These are phyloP conservation scores for Floccularia luteovirens DNA, from an alignment of 768 basidiomycete species.

Conservation along the genomic window DNA sequence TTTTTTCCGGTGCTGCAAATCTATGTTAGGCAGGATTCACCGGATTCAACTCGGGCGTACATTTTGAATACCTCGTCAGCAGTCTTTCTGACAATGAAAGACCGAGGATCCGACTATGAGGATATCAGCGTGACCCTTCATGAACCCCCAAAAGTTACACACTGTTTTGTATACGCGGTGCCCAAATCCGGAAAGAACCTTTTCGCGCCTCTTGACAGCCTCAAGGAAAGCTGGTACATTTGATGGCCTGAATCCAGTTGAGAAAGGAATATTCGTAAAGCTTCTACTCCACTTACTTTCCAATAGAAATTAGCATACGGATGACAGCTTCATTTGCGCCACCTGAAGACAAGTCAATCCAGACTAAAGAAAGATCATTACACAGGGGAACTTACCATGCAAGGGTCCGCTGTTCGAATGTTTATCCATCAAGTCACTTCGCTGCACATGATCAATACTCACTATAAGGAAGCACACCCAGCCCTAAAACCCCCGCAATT, in stretches of 20 bases:
- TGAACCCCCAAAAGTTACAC: constrained; percentile 16
- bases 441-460: constrained; percentile 18
- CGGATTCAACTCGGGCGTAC: constrained; percentile 30
- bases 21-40: not conserved
- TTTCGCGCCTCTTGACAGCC: constrained; percentile 82
- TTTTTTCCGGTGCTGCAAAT: constrained; percentile 69
- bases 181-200: constrained; percentile 85
- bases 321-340: constrained; percentile 94
- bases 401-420: constrained; percentile 48
- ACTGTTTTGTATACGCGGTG: constrained; percentile 45
- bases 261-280: not conserved
- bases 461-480: constrained; percentile 86
- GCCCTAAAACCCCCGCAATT: constrained; percentile 35
- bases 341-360: constrained; percentile 27
- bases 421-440: not conserved
- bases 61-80: constrained; percentile 90
- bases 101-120: constrained; percentile 78
- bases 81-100: constrained; percentile 84
- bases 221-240: constrained; percentile 84
- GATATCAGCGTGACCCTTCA: constrained; percentile 3
- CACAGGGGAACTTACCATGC: constrained; percentile 37
- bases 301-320: constrained; percentile 87
- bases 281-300: constrained; percentile 40
- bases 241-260: constrained; percentile 62
- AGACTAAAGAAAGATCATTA: not conserved